Base-by-base conservation (phyloP, 805 yeast species). In the Yamadazyma olivae region DNA sequence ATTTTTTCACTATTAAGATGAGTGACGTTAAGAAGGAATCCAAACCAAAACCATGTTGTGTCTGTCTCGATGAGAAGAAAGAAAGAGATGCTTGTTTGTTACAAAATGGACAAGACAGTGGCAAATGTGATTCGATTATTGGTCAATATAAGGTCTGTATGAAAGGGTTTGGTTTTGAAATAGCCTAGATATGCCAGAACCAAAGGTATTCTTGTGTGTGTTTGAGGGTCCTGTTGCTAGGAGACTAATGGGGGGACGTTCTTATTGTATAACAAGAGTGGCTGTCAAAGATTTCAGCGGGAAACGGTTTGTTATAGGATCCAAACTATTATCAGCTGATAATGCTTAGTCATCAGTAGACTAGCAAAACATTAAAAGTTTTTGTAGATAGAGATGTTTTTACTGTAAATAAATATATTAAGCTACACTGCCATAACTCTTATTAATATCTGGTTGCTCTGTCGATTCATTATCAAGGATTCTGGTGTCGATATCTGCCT, bases 1-100 rank as follows among this genome's bases (percentile, higher is more conserved):
- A n/a, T n/a, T n/a, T n/a, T n/a, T n/a, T n/a, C n/a, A n/a, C n/a
- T n/a, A n/a, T n/a, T n/a, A n/a, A n/a, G n/a, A n/a, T n/a, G n/a
- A n/a, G n/a, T n/a, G n/a, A n/a, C n/a, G n/a, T n/a, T n/a, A n/a
- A 27, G 19, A 16, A 16, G 6, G 30, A 27, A 10, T 25, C 82
- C 10, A 43, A 87, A 56, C 95, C 95, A 46, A 91, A 90, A 65
- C 97, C 99, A 40, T 91, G 99, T 64, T 91, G 98, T 56, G 98
- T 91, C 16, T 93, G 98, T 61, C 75, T 81, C 49, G 84, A 83
- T 22, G 88, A 88, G 54, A 88, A 88, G 63, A 74, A 82, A 42
- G 58, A 65, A 17, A 76, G 98, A 54, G 99, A 91, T 53, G 90
- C 89, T 53, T 93, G 98, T 57, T 66, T 91, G 38, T 71, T 91